Evolutionary conservation across 345 rosid genomes (phyloP), one percentile per base, ranked within the genome.

Genomic region (Schrenkiella parvula): DNA sequence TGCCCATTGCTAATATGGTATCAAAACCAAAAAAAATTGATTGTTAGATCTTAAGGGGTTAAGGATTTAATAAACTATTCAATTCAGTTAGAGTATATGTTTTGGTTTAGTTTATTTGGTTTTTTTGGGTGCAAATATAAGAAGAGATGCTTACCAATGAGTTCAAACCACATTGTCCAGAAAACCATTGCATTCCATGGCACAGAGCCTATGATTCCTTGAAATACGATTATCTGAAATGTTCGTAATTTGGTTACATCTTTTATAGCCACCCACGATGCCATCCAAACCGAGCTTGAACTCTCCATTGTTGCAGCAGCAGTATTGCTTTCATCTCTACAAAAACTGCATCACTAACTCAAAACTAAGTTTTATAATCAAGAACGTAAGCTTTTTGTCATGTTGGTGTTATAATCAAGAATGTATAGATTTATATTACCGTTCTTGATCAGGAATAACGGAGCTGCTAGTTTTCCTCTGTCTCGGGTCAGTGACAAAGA

Each of bases 161-260:
- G 82, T 77, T 90, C 93, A 61, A 93, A 88, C 98, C 97, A 90
- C 92, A 93, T 87, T 10, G 97, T 86, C 70, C 85, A 93, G 77
- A 89, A 91, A 42, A 90, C 90, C 96, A 89, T 86, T 23, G 93
- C 93, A 28, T 89, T 90, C 97, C 98, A 90, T 51, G 97, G 93
- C 17, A 90, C 79, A 26, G 86, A 81, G 53, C 97, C 97, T 1
- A 93, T 85, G 32, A 86, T 72, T 8, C 97, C 97, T 34, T 93
- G 96, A 80, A 89, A 59, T 57, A 93, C 95, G 26, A 89, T 93
- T 44, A 88, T 76, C 76, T 89, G 96, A 81, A 93, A 90, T 10
- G 98, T 91, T 54, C 78, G 80, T 57, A 93, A 79, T 70, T 82
- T 89, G 64, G 84, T 79, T n/a, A 91, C 98, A 21, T 86, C 77